A percentile compares a stretch with the other conserved stretches of the same genome.
Conservation (phyloP, 2,329 filamentous ascomycete species). For the Fusarium marasasianum region DNA sequence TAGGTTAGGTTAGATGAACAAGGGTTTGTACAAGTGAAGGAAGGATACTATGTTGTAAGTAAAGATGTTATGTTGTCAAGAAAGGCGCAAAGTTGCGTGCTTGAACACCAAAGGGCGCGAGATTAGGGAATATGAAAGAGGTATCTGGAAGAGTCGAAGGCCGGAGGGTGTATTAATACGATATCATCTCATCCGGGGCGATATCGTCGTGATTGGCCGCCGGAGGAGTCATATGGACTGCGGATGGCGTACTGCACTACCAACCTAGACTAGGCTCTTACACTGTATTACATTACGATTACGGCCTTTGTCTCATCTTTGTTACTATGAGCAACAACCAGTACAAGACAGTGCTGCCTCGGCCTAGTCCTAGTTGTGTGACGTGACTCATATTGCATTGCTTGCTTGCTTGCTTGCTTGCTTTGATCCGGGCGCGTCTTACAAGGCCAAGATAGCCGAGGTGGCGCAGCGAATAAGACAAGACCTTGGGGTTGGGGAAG, state of each 20-base stretch:
- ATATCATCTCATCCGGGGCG: conserved; percentile 38
- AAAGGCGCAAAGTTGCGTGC: conserved; percentile 43
- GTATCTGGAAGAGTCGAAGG: conserved; percentile 33
- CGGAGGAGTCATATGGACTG: conserved; percentile 40
- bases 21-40: conserved; percentile 10
- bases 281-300: conserved; percentile 7
- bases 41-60: conserved; percentile 26
- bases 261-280: not conserved
- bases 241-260: conserved; percentile 34
- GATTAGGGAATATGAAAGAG: conserved; percentile 31
- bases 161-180: conserved; percentile 31
- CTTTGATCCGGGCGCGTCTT: conserved; percentile 27
- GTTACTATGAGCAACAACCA: not conserved
- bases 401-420: conserved; percentile 11
- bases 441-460: conserved; percentile 11
- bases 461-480: conserved; percentile 26
- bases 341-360: not conserved
- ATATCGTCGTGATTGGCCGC: conserved; percentile 32
- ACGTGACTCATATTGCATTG: conserved; percentile 30
- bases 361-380: conserved; percentile 3
- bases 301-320: conserved; percentile 2
- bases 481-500: not conserved
- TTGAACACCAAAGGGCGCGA: conserved; percentile 33
- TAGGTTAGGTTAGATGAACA: not conserved
- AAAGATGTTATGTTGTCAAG: conserved; percentile 31